Percentiles rank a stretch among this genome's conserved stretches.
phyloP scores from a whole-genome alignment of 192 early-diverging fungal species.

The Backusella tuberculispora region DNA sequence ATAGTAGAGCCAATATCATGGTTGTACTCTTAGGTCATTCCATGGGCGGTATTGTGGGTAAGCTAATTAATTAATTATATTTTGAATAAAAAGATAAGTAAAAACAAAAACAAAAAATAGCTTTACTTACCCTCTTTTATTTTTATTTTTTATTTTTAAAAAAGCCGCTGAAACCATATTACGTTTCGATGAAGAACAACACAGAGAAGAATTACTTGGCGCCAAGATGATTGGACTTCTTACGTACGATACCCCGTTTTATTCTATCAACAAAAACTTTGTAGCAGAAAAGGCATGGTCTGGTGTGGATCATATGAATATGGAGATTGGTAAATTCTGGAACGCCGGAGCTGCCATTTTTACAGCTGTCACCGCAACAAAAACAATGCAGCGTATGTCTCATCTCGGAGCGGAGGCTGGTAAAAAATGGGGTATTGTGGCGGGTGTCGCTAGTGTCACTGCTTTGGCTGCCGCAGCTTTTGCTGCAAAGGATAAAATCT shows the following conservation, averaged over 20 bases:
- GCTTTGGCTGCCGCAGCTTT: conserved; percentile 45
- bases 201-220: background rate
- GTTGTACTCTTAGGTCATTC: conserved; percentile 45
- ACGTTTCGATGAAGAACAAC: conserved; percentile 14
- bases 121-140: background rate
- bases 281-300: conserved; percentile 29
- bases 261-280: conserved; percentile 47
- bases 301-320: conserved; percentile 11
- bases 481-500: conserved; percentile 37
- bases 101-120: background rate
- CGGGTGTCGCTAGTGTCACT: conserved; percentile 43
- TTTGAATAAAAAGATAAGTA: background rate
- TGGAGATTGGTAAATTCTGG: conserved; percentile 21
- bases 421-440: conserved; percentile 45
- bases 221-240: conserved; percentile 51
- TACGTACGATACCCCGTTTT: conserved; percentile 60
- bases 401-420: background rate
- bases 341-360: background rate
- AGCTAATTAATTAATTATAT: background rate
- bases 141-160: conserved; percentile 1
- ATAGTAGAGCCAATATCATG: conserved; percentile 18
- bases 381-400: background rate
- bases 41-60: conserved; percentile 68
- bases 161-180: conserved; percentile 55
- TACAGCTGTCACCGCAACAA: background rate